Conservation (phyloP, 352 stramenopile species). For the Peronosclerospora sorghi region DNA sequence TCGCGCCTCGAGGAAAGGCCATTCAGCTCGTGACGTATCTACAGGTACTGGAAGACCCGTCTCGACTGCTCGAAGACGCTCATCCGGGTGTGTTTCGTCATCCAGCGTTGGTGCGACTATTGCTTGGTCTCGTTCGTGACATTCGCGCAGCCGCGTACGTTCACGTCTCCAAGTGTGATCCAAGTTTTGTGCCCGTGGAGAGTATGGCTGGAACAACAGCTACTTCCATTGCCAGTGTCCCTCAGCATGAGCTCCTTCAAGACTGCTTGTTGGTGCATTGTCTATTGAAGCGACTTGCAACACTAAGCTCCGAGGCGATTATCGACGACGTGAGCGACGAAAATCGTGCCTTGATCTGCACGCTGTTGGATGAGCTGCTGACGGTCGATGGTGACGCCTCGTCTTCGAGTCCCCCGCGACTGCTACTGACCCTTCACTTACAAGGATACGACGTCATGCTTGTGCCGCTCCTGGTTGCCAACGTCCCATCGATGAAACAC, state of each 20-base stretch:
- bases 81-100: conserved; percentile 23
- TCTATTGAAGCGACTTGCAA: conserved; percentile 26
- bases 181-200: conserved; percentile 17
- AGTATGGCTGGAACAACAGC: conserved; percentile 5
- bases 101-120: conserved; percentile 30
- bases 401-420: conserved; percentile 13
- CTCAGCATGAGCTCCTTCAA: conserved; percentile 41
- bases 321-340: conserved; percentile 14
- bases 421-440: conserved; percentile 32
- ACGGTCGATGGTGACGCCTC: conserved; percentile 14
- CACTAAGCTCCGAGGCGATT: conserved; percentile 6
- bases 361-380: conserved; percentile 27
- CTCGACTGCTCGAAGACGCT: conserved; percentile 37
- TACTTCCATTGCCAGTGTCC: conserved; percentile 24
- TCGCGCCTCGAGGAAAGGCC: conserved; percentile 5
- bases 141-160: conserved; percentile 35
- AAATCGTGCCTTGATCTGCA: conserved; percentile 15
- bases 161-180: conserved; percentile 31
- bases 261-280: conserved; percentile 45
- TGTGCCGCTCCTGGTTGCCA: conserved; percentile 20
- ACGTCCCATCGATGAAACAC: conserved; percentile 30
- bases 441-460: conserved; percentile 39
- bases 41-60: conserved; percentile 42
- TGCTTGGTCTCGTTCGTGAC: conserved; percentile 27
- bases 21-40: conserved; percentile 29